phyloP scores from a whole-genome alignment of 768 basidiomycete species.

The Dioszegia crocea region DNA sequence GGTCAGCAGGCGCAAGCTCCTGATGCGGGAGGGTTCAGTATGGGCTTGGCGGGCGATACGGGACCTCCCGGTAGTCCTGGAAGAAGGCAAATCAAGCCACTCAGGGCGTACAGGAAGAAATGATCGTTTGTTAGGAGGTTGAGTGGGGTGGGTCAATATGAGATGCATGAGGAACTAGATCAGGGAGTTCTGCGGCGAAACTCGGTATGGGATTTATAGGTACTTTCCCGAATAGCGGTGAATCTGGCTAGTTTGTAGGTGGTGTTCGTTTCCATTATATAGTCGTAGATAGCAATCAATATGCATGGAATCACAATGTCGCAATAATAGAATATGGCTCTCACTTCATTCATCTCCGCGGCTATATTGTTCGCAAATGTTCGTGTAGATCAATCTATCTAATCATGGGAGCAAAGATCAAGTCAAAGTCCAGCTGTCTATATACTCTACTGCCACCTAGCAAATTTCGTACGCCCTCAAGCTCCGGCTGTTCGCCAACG shows the following conservation, averaged over 20 bases:
- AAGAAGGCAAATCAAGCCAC: slow-evolving; percentile 9
- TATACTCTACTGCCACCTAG: background rate
- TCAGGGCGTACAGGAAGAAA: background rate
- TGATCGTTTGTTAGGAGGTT: background rate
- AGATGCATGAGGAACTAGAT: too few species aligned
- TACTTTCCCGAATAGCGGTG: too few species aligned
- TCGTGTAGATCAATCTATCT: too few species aligned
- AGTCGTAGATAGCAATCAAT: background rate
- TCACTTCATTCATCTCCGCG: too few species aligned
- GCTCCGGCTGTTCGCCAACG: slow-evolving; percentile 3
- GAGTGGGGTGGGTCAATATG: background rate
- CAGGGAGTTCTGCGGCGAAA: too few species aligned
- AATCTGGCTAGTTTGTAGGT: background rate
- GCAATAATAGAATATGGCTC: too few species aligned
- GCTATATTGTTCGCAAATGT: too few species aligned
- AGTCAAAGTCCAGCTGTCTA: background rate
- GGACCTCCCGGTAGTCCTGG: slow-evolving; percentile 18
- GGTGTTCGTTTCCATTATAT: background rate
- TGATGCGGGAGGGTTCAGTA: slow-evolving; percentile 19
- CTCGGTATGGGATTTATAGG: too few species aligned
- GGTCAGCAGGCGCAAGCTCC: background rate
- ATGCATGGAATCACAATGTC: slow-evolving; percentile 3
- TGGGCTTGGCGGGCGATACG: slow-evolving; percentile 16
- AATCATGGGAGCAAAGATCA: background rate
- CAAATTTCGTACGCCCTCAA: slow-evolving; percentile 4